Evolutionary conservation across 139 green algal species (phyloP).

Genomic region (Yamagishiella unicocca): DNA sequence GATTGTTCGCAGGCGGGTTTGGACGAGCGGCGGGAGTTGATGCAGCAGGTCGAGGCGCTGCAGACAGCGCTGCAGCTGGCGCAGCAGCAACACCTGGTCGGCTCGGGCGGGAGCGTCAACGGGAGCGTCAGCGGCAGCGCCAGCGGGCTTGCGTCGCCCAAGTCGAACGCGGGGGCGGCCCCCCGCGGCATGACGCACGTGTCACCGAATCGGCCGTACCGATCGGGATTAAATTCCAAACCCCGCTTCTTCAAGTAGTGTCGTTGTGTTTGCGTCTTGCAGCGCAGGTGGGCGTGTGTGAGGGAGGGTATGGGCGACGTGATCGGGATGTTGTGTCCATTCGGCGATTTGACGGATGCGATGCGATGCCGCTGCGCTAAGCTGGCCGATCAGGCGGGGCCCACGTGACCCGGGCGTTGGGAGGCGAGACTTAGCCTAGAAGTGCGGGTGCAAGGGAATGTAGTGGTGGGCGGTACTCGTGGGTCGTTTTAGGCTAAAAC

Average conservation of each 20-base stretch:
- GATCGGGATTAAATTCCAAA: constrained; percentile 10
- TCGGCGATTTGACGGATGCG: too few species aligned
- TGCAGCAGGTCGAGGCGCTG: constrained; percentile 31
- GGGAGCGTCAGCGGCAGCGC: neutral
- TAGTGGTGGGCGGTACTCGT: too few species aligned
- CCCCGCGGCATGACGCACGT: neutral
- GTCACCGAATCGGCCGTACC: neutral
- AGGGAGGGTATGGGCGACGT: too few species aligned
- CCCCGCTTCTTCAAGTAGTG: constrained; percentile 25
- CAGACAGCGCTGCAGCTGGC: constrained; percentile 2
- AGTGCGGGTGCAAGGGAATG: too few species aligned
- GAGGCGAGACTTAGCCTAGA: too few species aligned
- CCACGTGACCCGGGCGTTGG: too few species aligned
- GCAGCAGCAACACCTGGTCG: constrained; percentile 18
- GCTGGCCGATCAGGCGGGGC: too few species aligned
- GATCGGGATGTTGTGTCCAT: too few species aligned
- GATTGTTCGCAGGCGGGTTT: constrained; percentile 34
- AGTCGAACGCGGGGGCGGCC: neutral
- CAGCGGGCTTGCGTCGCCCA: constrained; percentile 33
- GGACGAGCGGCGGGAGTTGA: constrained; percentile 47
- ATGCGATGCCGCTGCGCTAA: too few species aligned
- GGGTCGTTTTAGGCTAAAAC: too few species aligned
- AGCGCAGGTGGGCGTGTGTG: too few species aligned
- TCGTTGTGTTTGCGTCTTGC: too few species aligned
- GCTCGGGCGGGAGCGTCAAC: neutral